Evolutionary conservation across 768 basidiomycete species (phyloP), one percentile per base, ranked within the genome.

Genomic region (Pholiota molesta): DNA sequence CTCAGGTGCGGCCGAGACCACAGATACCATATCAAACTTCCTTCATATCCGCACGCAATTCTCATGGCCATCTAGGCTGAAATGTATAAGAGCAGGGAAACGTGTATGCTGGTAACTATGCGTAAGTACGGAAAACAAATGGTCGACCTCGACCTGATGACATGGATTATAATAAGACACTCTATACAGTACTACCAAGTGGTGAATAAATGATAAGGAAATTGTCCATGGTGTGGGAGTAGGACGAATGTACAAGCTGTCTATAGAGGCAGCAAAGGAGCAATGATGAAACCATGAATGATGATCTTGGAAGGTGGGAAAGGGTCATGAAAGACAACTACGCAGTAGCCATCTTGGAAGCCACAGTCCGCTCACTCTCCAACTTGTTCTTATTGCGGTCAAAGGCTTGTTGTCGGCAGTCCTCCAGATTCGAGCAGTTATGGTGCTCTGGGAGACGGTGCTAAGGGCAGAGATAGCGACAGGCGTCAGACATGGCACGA

Each of bases 391-490:
- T 94, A 81, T 95, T 95, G 71, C 85, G 83, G 66, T 93, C 87
- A 72, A 94, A 95, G 19, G 94, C 94, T 75, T 92, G 89, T 74
- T 93, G 90, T 65, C 89, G 81, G 78, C 94, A 95, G 74, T 88
- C 88, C 72, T 91, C 88, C 64, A 96, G 78, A 63, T 94, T 90
- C 66, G 85, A 83, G 78, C 94, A 96, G 59, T 83, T 83, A 74
- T 96, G 94, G 68, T 92, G 91, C 73, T 95, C 94, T 7, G 94
- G 93, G 65, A 96, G 82, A 62, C 94, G 91, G 72, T 95, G 94
- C 91, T 95, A 61, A 31, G 26, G 26, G 60, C 61, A n/a, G 60
- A 71, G 54, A 73, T 55, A 44, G 16, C 6, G 45, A 69, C 59
- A 57, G 49, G 29, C 59, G 57, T 19, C 55, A 52, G 57, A 39